Evolutionary conservation across 192 early-diverging fungal species (phyloP).

Genomic region (Coemansia sp.): DNA sequence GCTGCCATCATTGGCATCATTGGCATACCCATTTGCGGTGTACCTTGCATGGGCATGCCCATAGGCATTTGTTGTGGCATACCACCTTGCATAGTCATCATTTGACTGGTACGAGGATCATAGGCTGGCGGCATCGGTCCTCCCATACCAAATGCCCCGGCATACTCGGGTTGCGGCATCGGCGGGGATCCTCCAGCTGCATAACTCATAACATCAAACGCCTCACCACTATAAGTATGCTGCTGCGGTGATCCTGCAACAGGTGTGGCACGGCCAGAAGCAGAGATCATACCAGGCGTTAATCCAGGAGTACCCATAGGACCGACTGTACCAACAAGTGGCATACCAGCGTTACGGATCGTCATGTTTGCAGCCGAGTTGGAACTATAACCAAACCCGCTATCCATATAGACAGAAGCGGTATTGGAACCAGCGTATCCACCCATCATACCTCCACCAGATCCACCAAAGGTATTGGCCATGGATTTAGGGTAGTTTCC

Average conservation of each 20-base stretch:
- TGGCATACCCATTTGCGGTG: too few relatives aligned
- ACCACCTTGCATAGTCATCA: conserved; percentile 12
- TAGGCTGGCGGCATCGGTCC: conserved; percentile 30
- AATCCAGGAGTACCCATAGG: conserved; percentile 10
- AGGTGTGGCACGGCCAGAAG: conserved; percentile 26
- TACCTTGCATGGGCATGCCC: too few relatives aligned
- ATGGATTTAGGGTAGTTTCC: conserved; percentile 44
- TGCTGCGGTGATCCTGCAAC: conserved; percentile 17
- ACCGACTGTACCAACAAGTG: conserved; percentile 14
- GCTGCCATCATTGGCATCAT: conserved; percentile 7
- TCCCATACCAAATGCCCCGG: conserved; percentile 4
- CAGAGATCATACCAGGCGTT: conserved; percentile 6
- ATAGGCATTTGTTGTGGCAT: too few relatives aligned
- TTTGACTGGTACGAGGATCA: conserved; percentile 41
- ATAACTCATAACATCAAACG: conserved; percentile 41
- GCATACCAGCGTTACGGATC: conserved; percentile 14
- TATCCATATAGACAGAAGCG: conserved; percentile 42
- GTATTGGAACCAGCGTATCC: conserved; percentile 34
- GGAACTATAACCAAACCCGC: conserved; percentile 29
- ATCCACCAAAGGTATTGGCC: conserved; percentile 23
- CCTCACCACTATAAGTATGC: conserved; percentile 35
- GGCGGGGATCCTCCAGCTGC: conserved; percentile 21
- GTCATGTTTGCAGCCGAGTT: conserved; percentile 38
- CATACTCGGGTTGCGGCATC: conserved; percentile 19
- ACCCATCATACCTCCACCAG: not conserved